These are phyloP conservation scores for Aureobasidium pullulans DNA, from an alignment of 2,329 filamentous ascomycete species.

Conservation along the genomic window DNA sequence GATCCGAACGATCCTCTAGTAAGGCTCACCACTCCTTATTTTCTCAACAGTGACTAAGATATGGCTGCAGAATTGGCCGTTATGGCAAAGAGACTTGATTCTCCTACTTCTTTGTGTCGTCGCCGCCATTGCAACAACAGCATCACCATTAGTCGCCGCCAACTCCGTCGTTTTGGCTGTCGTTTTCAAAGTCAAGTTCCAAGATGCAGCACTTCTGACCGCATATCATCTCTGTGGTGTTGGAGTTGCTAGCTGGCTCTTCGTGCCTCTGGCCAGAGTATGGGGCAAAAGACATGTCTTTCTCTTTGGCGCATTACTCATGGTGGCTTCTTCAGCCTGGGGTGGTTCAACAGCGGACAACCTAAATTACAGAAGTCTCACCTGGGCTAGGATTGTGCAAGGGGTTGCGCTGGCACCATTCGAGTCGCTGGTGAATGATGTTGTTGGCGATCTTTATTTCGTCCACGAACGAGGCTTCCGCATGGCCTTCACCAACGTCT, in stretches of 20 bases:
- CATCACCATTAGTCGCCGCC: slow-evolving; percentile 80
- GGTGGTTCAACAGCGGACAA: slow-evolving; percentile 54
- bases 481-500: slow-evolving; percentile 73
- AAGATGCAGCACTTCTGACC: slow-evolving; percentile 70
- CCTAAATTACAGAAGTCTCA: slow-evolving; percentile 62
- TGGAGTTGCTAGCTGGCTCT: slow-evolving; percentile 72
- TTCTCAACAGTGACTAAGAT: background rate
- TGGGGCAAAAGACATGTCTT: slow-evolving; percentile 92
- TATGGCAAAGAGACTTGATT: slow-evolving; percentile 78
- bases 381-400: slow-evolving; percentile 76
- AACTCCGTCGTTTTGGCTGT: slow-evolving; percentile 73
- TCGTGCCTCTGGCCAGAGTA: slow-evolving; percentile 78
- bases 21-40: slow-evolving; percentile 20
- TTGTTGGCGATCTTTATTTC: slow-evolving; percentile 82
- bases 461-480: slow-evolving; percentile 75
- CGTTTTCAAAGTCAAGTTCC: slow-evolving; percentile 59
- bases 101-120: slow-evolving; percentile 70
- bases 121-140: slow-evolving; percentile 74
- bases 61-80: slow-evolving; percentile 62
- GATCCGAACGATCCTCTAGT: slow-evolving; percentile 83
- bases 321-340: slow-evolving; percentile 71
- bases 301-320: slow-evolving; percentile 64
- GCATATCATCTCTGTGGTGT: slow-evolving; percentile 83
- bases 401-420: slow-evolving; percentile 86
- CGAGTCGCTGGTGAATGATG: slow-evolving; percentile 81